These are phyloP conservation scores for Pelagophyceae sp. DNA, from an alignment of 352 stramenopile genomes.

Conservation along the genomic window DNA sequence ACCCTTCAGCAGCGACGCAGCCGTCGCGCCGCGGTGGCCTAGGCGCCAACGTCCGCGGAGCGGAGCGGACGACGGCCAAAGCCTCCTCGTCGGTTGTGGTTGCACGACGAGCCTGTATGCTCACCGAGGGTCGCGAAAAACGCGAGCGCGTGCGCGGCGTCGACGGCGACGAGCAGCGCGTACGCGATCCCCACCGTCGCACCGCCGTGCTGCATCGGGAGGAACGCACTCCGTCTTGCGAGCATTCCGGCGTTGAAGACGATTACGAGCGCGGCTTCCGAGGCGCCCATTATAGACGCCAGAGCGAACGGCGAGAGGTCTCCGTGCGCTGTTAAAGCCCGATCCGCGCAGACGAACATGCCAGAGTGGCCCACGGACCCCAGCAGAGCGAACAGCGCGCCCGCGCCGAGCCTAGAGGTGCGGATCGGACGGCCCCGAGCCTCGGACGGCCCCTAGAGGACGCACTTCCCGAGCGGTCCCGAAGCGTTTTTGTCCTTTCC, in stretches of 20 bases:
- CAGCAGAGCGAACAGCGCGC: background rate
- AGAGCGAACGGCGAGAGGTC: background rate
- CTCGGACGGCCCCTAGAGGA: background rate
- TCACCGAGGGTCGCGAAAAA: conserved; percentile 16
- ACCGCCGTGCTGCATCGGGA: too few relatives aligned
- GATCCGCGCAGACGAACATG: conserved; percentile 7
- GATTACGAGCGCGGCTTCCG: background rate
- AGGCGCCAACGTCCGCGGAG: too few relatives aligned
- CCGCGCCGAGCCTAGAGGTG: background rate
- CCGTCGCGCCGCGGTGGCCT: background rate
- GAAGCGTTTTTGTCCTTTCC: background rate
- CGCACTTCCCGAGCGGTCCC: background rate
- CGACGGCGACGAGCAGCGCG: background rate
- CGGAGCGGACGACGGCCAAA: too few relatives aligned
- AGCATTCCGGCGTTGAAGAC: too few relatives aligned
- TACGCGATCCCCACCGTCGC: too few relatives aligned
- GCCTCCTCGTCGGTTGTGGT: too few relatives aligned
- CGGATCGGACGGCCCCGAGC: background rate
- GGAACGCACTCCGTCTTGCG: too few relatives aligned
- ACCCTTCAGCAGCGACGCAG: conserved; percentile 2
- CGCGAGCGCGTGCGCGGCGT: background rate
- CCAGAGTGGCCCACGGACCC: background rate
- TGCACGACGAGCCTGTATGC: too few relatives aligned
- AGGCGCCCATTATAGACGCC: background rate
- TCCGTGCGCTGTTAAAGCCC: background rate